Evolutionary conservation across 2,329 filamentous ascomycete genomes (phyloP), one percentile per base, ranked within the genome.

Genomic region (Scopulariopsis brevicaulis): DNA sequence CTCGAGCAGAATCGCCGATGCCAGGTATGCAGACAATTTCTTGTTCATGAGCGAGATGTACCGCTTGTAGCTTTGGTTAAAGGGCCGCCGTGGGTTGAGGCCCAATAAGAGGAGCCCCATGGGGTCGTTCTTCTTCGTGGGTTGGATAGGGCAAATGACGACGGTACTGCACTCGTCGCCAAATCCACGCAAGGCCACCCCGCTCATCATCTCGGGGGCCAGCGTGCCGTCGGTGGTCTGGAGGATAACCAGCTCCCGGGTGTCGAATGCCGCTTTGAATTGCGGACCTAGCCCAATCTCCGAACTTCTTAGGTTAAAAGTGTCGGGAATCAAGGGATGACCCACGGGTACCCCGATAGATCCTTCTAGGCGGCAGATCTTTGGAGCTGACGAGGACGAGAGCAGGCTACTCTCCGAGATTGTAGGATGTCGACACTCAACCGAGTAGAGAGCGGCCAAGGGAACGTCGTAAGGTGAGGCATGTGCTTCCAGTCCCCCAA

Each of bases 31-130:
- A 12, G 57, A 55, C 25, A 58, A 28, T 18, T 55, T 58, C 46
- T 58, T 53, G 34, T 58, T 73, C 37, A 81, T 65, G 4, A 80
- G 67, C 15, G 75, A 81, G 20, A 89, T 76, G 63, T 87, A 90
- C 10, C 87, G 77, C 50, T 78, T 79, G 64, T 90, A 90, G 61
- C 89, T 85, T 60, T 86, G 84, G 64, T 90, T 87, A 61, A 87
- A 90, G 0, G 86, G 86, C 50, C 85, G 74, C 51, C 86, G 74
- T 6, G 87, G 85, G 64, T 90, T 90, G 11, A 90, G 74, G 1
- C 85, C 86, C 50, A 90, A 74, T 15, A 90, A 76, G 4, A 91
- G 71, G 61, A 90, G 81, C 0, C 85, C 87, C 59, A 89, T 77
- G 1, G 82, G 81, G 11, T 78, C 77, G 58, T 89, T 85, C 32